Percentiles rank a stretch among this genome's conserved stretches.
These are phyloP conservation scores for Aspergillus puulaauensis DNA, from an alignment of 2,329 filamentous ascomycete species.

Conservation along the genomic window DNA sequence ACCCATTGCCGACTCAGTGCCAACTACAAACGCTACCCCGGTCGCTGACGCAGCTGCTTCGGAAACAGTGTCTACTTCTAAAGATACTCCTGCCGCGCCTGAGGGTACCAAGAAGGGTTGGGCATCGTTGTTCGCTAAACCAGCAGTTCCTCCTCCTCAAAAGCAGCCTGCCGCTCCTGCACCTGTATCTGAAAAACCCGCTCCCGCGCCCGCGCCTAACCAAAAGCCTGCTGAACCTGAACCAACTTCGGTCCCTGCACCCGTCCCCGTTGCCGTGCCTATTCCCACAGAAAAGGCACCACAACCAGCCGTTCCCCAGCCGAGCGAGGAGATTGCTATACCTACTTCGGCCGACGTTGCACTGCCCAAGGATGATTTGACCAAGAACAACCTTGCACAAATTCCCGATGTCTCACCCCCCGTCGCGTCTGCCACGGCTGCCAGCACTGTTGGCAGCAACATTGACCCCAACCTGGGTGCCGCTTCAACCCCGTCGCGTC, in stretches of 20 bases:
- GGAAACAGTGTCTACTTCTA: constrained; percentile 18
- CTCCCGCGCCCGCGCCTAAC: constrained; percentile 3
- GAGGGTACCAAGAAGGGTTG: constrained; percentile 53
- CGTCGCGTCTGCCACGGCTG: constrained; percentile 75
- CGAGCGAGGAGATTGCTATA: constrained; percentile 39
- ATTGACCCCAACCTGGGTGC: constrained; percentile 67
- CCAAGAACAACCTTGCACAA: constrained; percentile 88
- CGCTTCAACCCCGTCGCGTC: constrained; percentile 52
- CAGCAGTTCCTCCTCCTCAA: constrained; percentile 52
- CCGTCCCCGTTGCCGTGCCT: constrained; percentile 41
- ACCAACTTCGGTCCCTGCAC: constrained; percentile 25
- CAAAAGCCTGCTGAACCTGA: constrained; percentile 17
- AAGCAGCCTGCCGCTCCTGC: constrained; percentile 48
- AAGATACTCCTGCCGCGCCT: constrained; percentile 28
- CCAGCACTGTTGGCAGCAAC: constrained; percentile 85
- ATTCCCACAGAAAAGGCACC: constrained; percentile 35
- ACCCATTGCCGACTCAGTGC: constrained; percentile 26
- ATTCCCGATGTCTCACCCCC: constrained; percentile 78
- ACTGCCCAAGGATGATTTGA: constrained; percentile 78
- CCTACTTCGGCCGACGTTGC: constrained; percentile 51
- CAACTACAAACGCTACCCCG: constrained; percentile 24
- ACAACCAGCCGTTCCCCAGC: constrained; percentile 30
- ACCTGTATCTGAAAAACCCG: constrained; percentile 28
- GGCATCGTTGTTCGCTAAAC: constrained; percentile 74
- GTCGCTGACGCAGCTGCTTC: constrained; percentile 18